phyloP scores from a whole-genome alignment of 257 asterid genomes.

The Lantana camara region DNA sequence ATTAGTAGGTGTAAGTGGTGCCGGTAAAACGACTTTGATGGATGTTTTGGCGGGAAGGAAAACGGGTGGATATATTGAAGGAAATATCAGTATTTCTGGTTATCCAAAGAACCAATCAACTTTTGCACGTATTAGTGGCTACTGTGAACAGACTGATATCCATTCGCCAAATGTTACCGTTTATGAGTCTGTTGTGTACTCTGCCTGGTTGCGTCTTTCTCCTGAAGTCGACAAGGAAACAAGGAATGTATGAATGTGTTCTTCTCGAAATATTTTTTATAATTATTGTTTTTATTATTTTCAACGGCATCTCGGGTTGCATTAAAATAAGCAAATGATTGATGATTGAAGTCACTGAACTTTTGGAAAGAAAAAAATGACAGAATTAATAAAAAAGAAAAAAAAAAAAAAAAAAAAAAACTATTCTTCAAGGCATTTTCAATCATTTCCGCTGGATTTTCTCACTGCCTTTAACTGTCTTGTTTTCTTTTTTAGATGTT shows the following conservation, averaged over 20 bases:
- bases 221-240: constrained; percentile 58
- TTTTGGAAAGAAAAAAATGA: no score
- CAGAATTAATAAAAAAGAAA: no score
- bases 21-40: constrained; percentile 91
- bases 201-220: constrained; percentile 92
- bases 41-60: constrained; percentile 92
- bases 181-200: constrained; percentile 75
- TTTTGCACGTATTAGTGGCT: constrained; percentile 85
- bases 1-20: constrained; percentile 89
- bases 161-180: constrained; percentile 91
- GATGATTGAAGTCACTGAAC: no score
- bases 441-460: no score
- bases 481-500: constrained; percentile 54
- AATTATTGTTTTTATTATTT: background rate
- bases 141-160: constrained; percentile 89
- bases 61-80: constrained; percentile 79
- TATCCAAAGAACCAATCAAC: constrained; percentile 83
- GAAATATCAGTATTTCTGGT: constrained; percentile 78
- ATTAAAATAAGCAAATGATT: no score
- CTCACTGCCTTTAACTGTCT: background rate
- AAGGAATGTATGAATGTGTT: constrained; percentile 53
- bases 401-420: no score
- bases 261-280: background rate
- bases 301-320: background rate
- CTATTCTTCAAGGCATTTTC: no score